Evolutionary conservation across 2,329 filamentous ascomycete genomes (phyloP).

Genomic region (Seiridium cupressi): DNA sequence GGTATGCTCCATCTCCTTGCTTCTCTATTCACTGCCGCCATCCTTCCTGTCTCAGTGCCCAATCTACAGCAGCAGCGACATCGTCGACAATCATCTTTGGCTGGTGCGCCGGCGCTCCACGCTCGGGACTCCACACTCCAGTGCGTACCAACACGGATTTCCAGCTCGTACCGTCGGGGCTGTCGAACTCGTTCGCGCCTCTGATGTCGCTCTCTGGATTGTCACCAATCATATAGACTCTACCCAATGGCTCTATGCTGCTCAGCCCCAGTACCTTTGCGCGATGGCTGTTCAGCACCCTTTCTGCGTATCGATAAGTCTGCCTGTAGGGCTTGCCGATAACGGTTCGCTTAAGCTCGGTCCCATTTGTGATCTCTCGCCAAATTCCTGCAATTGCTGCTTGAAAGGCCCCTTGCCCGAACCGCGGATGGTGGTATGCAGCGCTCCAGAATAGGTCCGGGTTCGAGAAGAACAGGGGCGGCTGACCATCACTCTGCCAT

Average conservation of each 20-base stretch:
- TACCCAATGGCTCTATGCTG: conserved; percentile 24
- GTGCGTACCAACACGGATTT: conserved; percentile 74
- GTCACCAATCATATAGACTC: conserved; percentile 93
- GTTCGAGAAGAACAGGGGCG: conserved; percentile 83
- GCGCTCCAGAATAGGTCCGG: conserved; percentile 89
- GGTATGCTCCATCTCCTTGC: neutral
- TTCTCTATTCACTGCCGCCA: conserved; percentile 24
- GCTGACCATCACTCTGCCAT: conserved; percentile 82
- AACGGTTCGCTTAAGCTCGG: conserved; percentile 59
- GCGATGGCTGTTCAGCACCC: conserved; percentile 63
- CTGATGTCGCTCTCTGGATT: conserved; percentile 88
- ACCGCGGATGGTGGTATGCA: conserved; percentile 76
- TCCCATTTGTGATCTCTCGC: conserved; percentile 65
- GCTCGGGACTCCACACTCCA: conserved; percentile 63
- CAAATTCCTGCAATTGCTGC: conserved; percentile 80
- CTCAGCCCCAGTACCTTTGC: conserved; percentile 39
- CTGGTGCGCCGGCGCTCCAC: conserved; percentile 51
- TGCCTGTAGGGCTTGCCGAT: conserved; percentile 79
- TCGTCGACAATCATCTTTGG: conserved; percentile 69
- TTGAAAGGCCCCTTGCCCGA: conserved; percentile 90
- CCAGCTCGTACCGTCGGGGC: conserved; percentile 70
- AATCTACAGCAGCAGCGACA: conserved; percentile 74
- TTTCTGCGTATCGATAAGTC: conserved; percentile 85
- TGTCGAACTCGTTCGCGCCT: conserved; percentile 76
- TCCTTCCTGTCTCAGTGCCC: conserved; percentile 64